Conservation (phyloP, 495 filamentous ascomycete species). For the Tuber umbilicatum region DNA sequence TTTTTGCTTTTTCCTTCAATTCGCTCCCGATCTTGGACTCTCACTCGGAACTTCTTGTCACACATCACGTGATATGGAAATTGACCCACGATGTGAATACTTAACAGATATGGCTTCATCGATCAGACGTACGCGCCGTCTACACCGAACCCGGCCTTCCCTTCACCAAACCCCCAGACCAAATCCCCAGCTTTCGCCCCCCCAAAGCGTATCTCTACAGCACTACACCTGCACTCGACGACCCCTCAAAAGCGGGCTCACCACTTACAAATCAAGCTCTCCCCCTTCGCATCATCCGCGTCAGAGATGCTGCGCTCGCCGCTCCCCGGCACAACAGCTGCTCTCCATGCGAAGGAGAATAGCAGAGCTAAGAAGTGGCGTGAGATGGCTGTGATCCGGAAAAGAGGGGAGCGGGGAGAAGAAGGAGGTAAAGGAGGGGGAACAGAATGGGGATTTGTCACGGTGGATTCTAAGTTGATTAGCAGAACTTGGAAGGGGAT, state of each 20-base stretch:
- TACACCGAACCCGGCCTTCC: constrained; percentile 20
- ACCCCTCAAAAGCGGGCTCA: constrained; percentile 42
- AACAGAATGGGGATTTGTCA: constrained; percentile 86
- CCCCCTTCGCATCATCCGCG: constrained; percentile 31
- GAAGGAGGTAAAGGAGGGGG: constrained; percentile 57
- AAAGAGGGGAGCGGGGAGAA: constrained; percentile 45
- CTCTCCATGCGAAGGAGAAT: constrained; percentile 69
- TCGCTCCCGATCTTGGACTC: background rate
- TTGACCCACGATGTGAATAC: constrained; percentile 7
- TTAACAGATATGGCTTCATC: constrained; percentile 80
- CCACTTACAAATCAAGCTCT: constrained; percentile 41
- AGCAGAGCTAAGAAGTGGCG: constrained; percentile 88
- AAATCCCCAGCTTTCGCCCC: constrained; percentile 43
- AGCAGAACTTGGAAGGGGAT: constrained; percentile 96
- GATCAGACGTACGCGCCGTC: constrained; percentile 46
- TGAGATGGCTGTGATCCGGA: constrained; percentile 74
- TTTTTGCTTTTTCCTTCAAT: background rate
- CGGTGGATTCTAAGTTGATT: constrained; percentile 73
- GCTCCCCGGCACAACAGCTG: constrained; percentile 23
- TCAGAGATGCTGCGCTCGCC: constrained; percentile 41
- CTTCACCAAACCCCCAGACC: constrained; percentile 11
- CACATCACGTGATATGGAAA: constrained; percentile 24
- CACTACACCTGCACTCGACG: constrained; percentile 34
- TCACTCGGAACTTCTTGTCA: constrained; percentile 22
- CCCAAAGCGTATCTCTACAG: constrained; percentile 44